These are phyloP conservation scores for Irpex lacteus DNA, from an alignment of 1,284 basidiomycete genomes.

Conservation along the genomic window DNA sequence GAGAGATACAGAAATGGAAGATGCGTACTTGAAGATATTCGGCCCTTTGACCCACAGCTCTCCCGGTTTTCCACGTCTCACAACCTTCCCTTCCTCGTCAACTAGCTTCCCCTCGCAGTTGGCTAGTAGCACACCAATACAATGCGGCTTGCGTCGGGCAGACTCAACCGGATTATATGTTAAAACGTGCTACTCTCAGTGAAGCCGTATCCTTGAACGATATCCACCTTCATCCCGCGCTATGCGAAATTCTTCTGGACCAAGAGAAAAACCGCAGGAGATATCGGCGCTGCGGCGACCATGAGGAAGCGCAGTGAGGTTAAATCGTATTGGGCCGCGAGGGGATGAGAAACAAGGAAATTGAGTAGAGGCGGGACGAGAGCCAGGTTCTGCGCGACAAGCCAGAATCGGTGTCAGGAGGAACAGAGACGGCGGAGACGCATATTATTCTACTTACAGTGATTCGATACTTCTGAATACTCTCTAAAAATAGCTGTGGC, in stretches of 20 bases:
- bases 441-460: constrained; percentile 14
- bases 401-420: too few species aligned
- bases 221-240: not conserved
- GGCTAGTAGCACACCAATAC: constrained; percentile 40
- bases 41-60: constrained; percentile 19
- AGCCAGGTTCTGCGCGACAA: too few species aligned
- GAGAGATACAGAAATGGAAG: not conserved
- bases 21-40: constrained; percentile 15
- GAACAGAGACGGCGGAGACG: too few species aligned
- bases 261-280: not conserved
- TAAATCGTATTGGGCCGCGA: too few species aligned
- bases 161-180: not conserved
- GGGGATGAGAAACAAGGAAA: too few species aligned
- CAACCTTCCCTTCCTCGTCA: constrained; percentile 36
- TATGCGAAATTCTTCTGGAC: not conserved
- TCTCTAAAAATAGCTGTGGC: constrained; percentile 63
- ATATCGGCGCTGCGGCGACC: constrained; percentile 8
- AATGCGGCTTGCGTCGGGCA: constrained; percentile 22
- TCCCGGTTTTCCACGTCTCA: constrained; percentile 10
- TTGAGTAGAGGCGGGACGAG: too few species aligned
- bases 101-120: constrained; percentile 44
- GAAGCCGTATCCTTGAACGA: constrained; percentile 6
- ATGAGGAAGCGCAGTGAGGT: constrained; percentile 28
- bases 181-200: constrained; percentile 5
- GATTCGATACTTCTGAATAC: constrained; percentile 58